Evolutionary conservation across 2,329 filamentous ascomycete genomes (phyloP).

Genomic region (Anthostomella pinea): DNA sequence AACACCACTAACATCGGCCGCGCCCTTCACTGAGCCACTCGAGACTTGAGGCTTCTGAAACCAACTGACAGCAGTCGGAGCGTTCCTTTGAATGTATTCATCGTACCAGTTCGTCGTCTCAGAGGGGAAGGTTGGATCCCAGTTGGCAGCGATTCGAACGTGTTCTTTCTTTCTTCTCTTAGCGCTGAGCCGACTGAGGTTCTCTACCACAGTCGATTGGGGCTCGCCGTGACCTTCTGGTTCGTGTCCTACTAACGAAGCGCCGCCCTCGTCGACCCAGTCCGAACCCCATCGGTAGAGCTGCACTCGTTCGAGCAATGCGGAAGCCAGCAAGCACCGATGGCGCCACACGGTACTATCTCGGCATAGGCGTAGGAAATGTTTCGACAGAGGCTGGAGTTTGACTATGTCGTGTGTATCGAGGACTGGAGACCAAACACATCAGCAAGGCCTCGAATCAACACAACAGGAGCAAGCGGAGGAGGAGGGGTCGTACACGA

Average conservation of each 20-base stretch:
- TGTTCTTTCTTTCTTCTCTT: constrained; percentile 37
- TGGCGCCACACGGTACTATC: constrained; percentile 76
- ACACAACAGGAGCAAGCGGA: constrained; percentile 5
- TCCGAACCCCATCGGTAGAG: constrained; percentile 52
- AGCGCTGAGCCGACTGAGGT: constrained; percentile 19
- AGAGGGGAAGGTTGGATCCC: constrained; percentile 73
- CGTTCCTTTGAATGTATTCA: constrained; percentile 82
- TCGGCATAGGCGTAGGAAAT: constrained; percentile 64
- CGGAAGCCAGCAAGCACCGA: constrained; percentile 69
- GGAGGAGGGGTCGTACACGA: constrained; percentile 47
- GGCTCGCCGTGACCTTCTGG: constrained; percentile 29
- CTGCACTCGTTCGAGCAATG: constrained; percentile 53
- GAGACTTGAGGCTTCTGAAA: constrained; percentile 58
- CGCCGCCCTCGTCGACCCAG: constrained; percentile 28
- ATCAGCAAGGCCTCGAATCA: constrained; percentile 1
- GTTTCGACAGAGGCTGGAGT: constrained; percentile 67
- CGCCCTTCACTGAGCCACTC: constrained; percentile 41
- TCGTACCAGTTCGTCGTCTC: constrained; percentile 82
- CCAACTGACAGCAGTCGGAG: constrained; percentile 73
- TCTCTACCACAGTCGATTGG: constrained; percentile 21
- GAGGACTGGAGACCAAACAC: constrained; percentile 37
- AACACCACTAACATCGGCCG: constrained; percentile 69
- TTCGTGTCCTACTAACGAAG: constrained; percentile 18
- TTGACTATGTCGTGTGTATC: constrained; percentile 61
- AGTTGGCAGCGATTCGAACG: constrained; percentile 66